A percentile compares a stretch with the other conserved stretches of the same genome.
Evolutionary conservation across 345 rosid species (phyloP).

Genomic region (Kandelia obovata): DNA sequence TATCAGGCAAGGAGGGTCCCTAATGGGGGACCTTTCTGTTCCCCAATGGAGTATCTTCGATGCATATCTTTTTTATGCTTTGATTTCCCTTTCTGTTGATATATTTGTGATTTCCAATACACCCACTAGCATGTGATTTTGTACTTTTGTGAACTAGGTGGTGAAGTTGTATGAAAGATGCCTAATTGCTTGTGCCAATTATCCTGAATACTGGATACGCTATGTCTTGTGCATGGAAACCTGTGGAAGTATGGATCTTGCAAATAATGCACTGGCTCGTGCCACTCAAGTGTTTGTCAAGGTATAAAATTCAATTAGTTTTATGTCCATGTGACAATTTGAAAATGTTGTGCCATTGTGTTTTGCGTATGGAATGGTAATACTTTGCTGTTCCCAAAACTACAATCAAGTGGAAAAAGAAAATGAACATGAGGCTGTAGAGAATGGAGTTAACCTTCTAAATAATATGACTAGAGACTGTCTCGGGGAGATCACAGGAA

Average conservation of each 20-base stretch:
- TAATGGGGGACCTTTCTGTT: constrained; percentile 87
- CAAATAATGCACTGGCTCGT: constrained; percentile 81
- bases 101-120: constrained; percentile 2
- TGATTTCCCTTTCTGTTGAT: constrained; percentile 30
- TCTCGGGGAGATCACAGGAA: no score
- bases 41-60: constrained; percentile 77
- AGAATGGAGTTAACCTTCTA: neutral
- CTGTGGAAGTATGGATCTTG: constrained; percentile 80
- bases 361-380: neutral
- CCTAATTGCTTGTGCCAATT: constrained; percentile 91
- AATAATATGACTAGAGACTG: neutral
- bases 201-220: constrained; percentile 89
- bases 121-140: constrained; percentile 18
- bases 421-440: neutral
- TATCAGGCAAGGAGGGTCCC: constrained; percentile 95
- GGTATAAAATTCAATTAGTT: constrained; percentile 41
- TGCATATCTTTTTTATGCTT: constrained; percentile 70
- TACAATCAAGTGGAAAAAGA: neutral
- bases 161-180: constrained; percentile 94
- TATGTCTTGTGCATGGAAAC: constrained; percentile 81
- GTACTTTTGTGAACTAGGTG: constrained; percentile 49
- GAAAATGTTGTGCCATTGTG: neutral
- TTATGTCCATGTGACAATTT: no score
- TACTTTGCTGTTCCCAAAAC: neutral
- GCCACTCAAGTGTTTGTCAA: constrained; percentile 96